Evolutionary conservation across 2,329 filamentous ascomycete species (phyloP).

Genomic region (Colletotrichum zoysiae): DNA sequence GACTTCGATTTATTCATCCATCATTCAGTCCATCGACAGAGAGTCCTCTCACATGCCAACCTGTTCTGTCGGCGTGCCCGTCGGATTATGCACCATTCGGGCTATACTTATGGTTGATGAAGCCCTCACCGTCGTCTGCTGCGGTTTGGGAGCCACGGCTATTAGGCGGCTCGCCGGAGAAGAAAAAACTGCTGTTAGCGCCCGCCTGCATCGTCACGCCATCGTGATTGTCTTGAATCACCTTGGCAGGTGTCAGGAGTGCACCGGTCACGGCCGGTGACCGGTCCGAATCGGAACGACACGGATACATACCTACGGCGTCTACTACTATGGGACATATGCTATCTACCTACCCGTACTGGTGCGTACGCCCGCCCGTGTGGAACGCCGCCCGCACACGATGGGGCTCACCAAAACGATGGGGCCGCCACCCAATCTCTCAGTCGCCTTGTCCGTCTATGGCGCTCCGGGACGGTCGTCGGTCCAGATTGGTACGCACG

Average conservation of each 20-base stretch:
- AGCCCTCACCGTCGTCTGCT: constrained; percentile 4
- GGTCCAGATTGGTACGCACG: constrained; percentile 2
- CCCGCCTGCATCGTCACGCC: background rate
- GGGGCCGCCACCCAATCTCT: constrained; percentile 30
- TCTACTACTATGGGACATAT: background rate
- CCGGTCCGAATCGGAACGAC: constrained; percentile 30
- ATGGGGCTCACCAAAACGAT: constrained; percentile 16
- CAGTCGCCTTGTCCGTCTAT: constrained; percentile 31
- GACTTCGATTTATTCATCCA: constrained; percentile 12
- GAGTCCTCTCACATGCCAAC: constrained; percentile 5
- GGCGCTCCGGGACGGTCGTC: background rate
- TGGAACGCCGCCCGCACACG: constrained; percentile 29
- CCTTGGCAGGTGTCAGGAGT: constrained; percentile 26
- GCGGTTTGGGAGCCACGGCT: background rate
- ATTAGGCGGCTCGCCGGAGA: background rate
- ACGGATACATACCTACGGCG: constrained; percentile 29
- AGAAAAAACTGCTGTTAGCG: background rate
- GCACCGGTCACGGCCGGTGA: constrained; percentile 21
- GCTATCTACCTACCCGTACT: background rate
- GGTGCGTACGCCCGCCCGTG: constrained; percentile 20
- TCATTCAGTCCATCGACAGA: background rate
- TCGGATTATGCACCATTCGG: background rate
- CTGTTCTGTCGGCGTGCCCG: background rate
- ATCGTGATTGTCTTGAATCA: background rate
- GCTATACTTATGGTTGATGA: constrained; percentile 2